Evolutionary conservation across 2,329 filamentous ascomycete species (phyloP).

Genomic region (Talaromyces sp.): DNA sequence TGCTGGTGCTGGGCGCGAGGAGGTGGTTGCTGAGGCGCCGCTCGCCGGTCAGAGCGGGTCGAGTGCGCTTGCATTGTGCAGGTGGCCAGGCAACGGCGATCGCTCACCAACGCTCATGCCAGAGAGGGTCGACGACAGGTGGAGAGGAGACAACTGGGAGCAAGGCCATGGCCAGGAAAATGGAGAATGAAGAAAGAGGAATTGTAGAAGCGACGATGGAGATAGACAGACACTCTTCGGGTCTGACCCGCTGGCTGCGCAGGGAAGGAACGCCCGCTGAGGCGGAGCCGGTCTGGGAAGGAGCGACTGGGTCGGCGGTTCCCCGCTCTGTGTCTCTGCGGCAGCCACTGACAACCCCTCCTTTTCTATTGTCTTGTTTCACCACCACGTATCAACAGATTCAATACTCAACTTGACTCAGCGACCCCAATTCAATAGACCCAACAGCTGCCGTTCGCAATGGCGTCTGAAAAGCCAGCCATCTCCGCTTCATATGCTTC

Average conservation of each 20-base stretch:
- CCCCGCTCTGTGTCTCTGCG: not conserved
- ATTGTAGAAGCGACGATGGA: not conserved
- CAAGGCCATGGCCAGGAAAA: not conserved
- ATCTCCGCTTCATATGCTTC: conserved; percentile 24
- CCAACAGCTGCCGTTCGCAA: not conserved
- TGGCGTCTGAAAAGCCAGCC: conserved; percentile 2
- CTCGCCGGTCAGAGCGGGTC: conserved; percentile 10
- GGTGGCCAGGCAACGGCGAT: not conserved
- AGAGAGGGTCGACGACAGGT: not conserved
- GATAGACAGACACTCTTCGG: too few relatives aligned
- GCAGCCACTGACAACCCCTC: not conserved
- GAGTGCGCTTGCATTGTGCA: conserved; percentile 9
- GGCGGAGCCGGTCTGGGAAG: not conserved
- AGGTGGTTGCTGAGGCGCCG: conserved; percentile 1
- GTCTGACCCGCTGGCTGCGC: not conserved
- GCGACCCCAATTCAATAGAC: too few relatives aligned
- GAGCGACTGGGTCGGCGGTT: too few relatives aligned
- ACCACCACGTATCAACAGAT: not conserved
- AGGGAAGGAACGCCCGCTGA: not conserved
- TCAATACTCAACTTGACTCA: too few relatives aligned
- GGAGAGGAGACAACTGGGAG: not conserved
- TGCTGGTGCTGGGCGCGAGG: not conserved
- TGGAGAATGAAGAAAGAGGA: not conserved
- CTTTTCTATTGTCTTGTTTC: not conserved
- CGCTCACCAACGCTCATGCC: not conserved